These are phyloP conservation scores for Rhizophagus clarus DNA, from an alignment of 192 early-diverging fungal species.

Conservation along the genomic window DNA sequence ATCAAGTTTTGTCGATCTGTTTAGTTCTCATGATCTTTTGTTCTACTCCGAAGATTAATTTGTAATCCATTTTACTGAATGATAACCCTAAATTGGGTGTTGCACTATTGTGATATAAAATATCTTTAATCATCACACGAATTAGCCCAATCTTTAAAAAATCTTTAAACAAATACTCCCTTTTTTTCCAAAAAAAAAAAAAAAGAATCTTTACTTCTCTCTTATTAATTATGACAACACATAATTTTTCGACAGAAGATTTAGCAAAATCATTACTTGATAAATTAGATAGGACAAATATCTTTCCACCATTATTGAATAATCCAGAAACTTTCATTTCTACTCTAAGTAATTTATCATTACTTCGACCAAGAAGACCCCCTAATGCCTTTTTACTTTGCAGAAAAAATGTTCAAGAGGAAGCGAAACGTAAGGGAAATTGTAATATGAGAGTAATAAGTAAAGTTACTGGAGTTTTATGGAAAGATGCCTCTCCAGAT, in stretches of 20 bases:
- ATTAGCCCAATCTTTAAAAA: no score
- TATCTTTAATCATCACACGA: no score
- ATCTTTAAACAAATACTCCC: no score
- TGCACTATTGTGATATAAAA: no score
- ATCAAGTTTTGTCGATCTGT: no score
- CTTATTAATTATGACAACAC: no score
- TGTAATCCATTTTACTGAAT: no score
- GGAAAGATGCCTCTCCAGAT: background rate
- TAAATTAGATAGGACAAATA: background rate
- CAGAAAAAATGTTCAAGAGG: conserved; percentile 11
- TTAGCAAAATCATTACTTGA: background rate
- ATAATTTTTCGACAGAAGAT: background rate
- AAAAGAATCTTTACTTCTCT: no score
- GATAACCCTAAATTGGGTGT: no score
- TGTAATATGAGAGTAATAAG: conserved; percentile 19
- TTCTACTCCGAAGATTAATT: no score
- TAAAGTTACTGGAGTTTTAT: conserved; percentile 10
- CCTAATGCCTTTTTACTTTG: conserved; percentile 14
- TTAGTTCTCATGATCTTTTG: no score
- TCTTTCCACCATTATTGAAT: conserved; percentile 6
- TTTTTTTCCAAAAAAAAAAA: no score
- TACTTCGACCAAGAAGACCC: background rate
- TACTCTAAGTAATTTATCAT: background rate
- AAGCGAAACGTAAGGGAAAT: background rate
- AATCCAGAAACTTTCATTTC: background rate